These are phyloP conservation scores for Xylaria sp. DNA, from an alignment of 495 filamentous ascomycete species.

Conservation along the genomic window DNA sequence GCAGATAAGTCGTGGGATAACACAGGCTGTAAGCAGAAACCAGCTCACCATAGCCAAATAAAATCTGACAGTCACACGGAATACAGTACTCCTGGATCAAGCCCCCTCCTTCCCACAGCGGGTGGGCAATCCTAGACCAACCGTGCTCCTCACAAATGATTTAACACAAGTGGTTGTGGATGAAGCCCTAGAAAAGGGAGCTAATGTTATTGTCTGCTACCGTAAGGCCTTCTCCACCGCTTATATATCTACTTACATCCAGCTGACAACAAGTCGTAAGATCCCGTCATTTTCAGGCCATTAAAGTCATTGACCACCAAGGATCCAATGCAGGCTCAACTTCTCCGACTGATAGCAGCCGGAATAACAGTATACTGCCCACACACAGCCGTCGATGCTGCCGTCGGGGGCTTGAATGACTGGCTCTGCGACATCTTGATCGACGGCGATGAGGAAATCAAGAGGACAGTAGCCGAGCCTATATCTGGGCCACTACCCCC, in stretches of 20 bases:
- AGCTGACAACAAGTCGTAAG: slow-evolving; percentile 57
- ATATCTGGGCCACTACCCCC: slow-evolving; percentile 42
- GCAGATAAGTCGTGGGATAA: slow-evolving; percentile 95
- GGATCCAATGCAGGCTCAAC: slow-evolving; percentile 84
- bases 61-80: slow-evolving; percentile 5
- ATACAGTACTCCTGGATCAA: slow-evolving; percentile 39
- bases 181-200: slow-evolving; percentile 79
- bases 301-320: slow-evolving; percentile 85
- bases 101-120: slow-evolving; percentile 30
- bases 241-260: not conserved
- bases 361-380: slow-evolving; percentile 96
- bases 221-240: slow-evolving; percentile 60
- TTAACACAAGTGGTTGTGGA: slow-evolving; percentile 88
- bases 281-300: slow-evolving; percentile 94
- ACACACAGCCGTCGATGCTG: slow-evolving; percentile 92
- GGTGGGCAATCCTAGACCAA: slow-evolving; percentile 24
- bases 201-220: slow-evolving; percentile 85
- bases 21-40: slow-evolving; percentile 71
- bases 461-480: slow-evolving; percentile 47
- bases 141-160: slow-evolving; percentile 88
- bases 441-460: slow-evolving; percentile 36
- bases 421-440: slow-evolving; percentile 91
- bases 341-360: slow-evolving; percentile 82
- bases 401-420: slow-evolving; percentile 84
- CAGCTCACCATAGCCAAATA: not conserved